Evolutionary conservation across 78 protist species (phyloP).

Genomic region (Guillardia theta): DNA sequence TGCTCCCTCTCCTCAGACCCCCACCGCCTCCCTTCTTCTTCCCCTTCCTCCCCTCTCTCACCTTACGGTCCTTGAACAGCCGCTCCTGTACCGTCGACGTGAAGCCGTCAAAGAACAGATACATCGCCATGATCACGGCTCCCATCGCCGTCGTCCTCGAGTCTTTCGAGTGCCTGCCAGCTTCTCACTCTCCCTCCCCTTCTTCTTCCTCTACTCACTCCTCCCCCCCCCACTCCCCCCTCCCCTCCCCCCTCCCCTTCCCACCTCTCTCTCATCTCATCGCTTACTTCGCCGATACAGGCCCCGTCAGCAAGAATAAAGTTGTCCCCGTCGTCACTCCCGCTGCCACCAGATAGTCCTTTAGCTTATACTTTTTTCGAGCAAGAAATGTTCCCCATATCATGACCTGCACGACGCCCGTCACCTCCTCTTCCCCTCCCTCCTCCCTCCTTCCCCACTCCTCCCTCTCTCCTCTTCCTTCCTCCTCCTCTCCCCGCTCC

Average conservation of each 20-base stretch:
- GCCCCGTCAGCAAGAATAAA: not conserved
- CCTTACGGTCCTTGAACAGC: constrained; percentile 39
- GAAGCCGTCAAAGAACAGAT: constrained; percentile 64
- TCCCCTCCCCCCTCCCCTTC: not conserved
- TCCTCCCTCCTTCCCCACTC: not conserved
- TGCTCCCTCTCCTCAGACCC: too few species aligned
- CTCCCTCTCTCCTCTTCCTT: not conserved
- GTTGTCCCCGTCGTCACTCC: not conserved
- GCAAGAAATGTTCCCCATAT: not conserved
- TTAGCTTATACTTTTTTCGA: not conserved
- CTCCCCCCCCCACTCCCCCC: not conserved
- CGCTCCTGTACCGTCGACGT: constrained; percentile 66
- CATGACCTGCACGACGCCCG: not conserved
- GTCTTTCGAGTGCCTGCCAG: not conserved
- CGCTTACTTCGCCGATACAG: not conserved
- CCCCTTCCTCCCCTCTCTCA: too few species aligned
- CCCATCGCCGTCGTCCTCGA: not conserved
- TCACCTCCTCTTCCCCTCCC: not conserved
- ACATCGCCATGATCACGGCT: not conserved
- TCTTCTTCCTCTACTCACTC: not conserved
- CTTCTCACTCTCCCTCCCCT: not conserved
- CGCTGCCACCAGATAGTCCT: not conserved
- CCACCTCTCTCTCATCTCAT: not conserved
- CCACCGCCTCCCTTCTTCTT: too few species aligned
- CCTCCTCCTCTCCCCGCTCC: not conserved